Base-by-base conservation (phyloP, 1,284 basidiomycete species). In the Anthracocystis walkeri region DNA sequence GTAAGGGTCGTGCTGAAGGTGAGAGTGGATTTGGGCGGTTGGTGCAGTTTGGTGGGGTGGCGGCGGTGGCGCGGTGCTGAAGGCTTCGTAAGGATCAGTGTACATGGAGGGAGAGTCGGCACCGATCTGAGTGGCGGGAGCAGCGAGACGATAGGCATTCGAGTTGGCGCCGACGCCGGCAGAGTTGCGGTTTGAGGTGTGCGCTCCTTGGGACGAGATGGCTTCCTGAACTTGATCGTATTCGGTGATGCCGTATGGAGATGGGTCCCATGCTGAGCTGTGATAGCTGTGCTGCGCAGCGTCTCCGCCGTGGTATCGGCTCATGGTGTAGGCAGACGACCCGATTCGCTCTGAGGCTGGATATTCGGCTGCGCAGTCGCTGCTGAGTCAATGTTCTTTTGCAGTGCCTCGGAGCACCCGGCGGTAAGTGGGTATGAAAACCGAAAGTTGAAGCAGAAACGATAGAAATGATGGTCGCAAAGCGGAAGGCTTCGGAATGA, bases 31-130 rank as follows among this genome's bases (percentile, higher is more conserved):
- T 29, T 41, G 51, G 21, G 52, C 54, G 8, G 52, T 31, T 16
- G 54, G 20, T 11, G 21, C 38, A 10, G 49, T 33, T 45, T 42
- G 52, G 21, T 58, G 29, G 4, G 66, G 61, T 18, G 68, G 23
- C 12, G 66, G 61, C 6, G 68, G 63, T 4, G 61, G 59, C 1
- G 60, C 59, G 8, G 60, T 52, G 41, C 65, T 65, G 59, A 66
- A 68, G 16, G 66, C 59, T 46, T 81, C 79, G 59, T 62, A 78
- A 0, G 75, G 75, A 38, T 81, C 79, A 7, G 75, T 80, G 44
- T 80, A 81, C 68, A 75, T 69, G n/a, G 75, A 78, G 12, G 77
- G 77, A 27, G 75, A 64, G 40, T 75, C 66, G 7, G 57, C 58
- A 18, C 58, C 62, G 5, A 69, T 21, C 4, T 69, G 20, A 10